Evolutionary conservation across 2,329 filamentous ascomycete species (phyloP).

Genomic region (Truncatella angustata): DNA sequence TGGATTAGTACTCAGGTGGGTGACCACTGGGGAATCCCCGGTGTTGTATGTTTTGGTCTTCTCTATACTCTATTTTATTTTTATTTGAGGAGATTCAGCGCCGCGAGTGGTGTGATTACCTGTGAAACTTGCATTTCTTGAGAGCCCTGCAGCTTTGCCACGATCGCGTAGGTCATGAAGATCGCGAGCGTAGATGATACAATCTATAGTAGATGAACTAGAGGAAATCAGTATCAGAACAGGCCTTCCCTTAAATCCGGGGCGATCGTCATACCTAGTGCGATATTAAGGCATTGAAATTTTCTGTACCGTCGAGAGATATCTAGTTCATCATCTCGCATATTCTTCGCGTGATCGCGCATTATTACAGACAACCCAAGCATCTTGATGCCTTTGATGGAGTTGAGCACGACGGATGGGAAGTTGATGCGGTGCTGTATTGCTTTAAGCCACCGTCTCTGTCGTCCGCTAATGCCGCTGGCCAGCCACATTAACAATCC

Average conservation of each 20-base stretch:
- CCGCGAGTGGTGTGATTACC: constrained; percentile 25
- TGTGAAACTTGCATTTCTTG: constrained; percentile 14
- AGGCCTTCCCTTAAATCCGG: background rate
- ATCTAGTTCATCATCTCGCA: constrained; percentile 16
- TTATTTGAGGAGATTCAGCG: constrained; percentile 20
- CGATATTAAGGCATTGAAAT: constrained; percentile 14
- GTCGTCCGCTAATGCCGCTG: constrained; percentile 5
- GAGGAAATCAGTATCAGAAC: background rate
- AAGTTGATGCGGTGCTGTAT: constrained; percentile 11
- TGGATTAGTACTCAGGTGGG: no score
- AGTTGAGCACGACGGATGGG: constrained; percentile 15
- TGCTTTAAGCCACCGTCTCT: constrained; percentile 17
- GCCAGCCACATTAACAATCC: constrained; percentile 8
- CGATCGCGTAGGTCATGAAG: constrained; percentile 24
- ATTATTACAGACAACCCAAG: constrained; percentile 14
- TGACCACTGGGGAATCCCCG: no score
- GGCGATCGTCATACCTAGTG: constrained; percentile 16
- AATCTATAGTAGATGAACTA: constrained; percentile 13
- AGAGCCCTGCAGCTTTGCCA: constrained; percentile 17
- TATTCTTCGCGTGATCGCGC: constrained; percentile 11
- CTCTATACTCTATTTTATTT: constrained; percentile 20
- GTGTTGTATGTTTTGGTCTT: no score
- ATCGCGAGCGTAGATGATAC: constrained; percentile 23
- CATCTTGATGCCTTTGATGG: constrained; percentile 19
- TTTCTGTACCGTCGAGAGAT: constrained; percentile 15